phyloP scores from a whole-genome alignment of 2,329 filamentous ascomycete species.

The Sporothrix schenckii region DNA sequence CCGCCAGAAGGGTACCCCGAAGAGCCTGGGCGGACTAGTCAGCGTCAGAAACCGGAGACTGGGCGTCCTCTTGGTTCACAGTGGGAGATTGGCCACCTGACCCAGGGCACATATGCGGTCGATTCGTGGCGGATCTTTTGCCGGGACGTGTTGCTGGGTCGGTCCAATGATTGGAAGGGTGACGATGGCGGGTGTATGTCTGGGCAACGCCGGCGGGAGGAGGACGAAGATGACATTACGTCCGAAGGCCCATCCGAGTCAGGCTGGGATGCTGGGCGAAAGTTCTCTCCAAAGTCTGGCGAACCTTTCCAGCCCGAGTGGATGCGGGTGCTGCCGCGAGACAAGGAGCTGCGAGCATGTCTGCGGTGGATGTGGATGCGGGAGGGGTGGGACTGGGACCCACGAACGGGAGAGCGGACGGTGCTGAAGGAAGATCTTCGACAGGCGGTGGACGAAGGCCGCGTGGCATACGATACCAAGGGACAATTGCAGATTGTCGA shows the following conservation, averaged over 20 bases:
- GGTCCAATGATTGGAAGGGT: slow-evolving; percentile 69
- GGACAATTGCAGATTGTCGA: slow-evolving; percentile 47
- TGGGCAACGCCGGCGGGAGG: background rate
- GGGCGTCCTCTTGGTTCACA: slow-evolving; percentile 45
- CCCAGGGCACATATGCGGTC: slow-evolving; percentile 77
- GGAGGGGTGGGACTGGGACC: slow-evolving; percentile 82
- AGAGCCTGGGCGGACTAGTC: background rate
- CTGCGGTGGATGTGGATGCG: slow-evolving; percentile 90
- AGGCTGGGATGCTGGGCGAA: background rate
- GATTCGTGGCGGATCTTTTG: slow-evolving; percentile 96
- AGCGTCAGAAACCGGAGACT: slow-evolving; percentile 39
- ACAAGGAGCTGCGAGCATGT: slow-evolving; percentile 88
- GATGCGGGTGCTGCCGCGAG: slow-evolving; percentile 79
- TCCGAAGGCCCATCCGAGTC: too few species aligned
- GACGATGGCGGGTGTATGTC: slow-evolving; percentile 36
- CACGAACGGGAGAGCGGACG: slow-evolving; percentile 65
- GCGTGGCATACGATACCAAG: slow-evolving; percentile 58
- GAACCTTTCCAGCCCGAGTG: slow-evolving; percentile 76
- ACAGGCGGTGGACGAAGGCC: slow-evolving; percentile 59
- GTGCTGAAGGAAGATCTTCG: slow-evolving; percentile 58
- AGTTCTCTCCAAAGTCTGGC: slow-evolving; percentile 35
- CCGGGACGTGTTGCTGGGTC: slow-evolving; percentile 71
- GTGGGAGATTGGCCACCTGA: slow-evolving; percentile 87
- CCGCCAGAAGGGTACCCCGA: slow-evolving; percentile 34
- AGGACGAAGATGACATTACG: background rate